Base-by-base conservation (phyloP, 2,329 filamentous ascomycete genomes). In the Meredithiella fracta region DNA sequence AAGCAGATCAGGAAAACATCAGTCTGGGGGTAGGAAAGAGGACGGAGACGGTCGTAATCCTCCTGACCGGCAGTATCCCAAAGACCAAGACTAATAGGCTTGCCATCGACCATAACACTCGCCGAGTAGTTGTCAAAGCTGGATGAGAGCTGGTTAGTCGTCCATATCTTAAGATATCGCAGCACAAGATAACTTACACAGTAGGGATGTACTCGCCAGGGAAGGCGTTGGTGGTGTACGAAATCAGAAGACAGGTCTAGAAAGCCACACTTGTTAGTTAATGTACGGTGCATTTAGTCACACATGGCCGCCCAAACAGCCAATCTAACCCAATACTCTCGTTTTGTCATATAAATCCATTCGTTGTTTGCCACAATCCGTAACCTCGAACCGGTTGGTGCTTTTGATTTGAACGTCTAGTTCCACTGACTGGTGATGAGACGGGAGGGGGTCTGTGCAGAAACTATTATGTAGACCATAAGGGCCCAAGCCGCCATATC, bases 171-270 rank as follows among this genome's bases (percentile, higher is more conserved):
- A 5, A 26, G 34, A 50, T 31, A 17, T 31, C 47, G 44, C 17
- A 31, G 5, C 8, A 22, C 1, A 23, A n/a, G 8, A 42, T 5
- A 55, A 76, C 84, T 70, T 73, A 92, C 86, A 98, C 92, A 65
- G 92, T 98, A 63, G 92, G 92, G 64, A 98, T 97, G 72, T 98
- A 98, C 77, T 98, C 92, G 70, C 92, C 92, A n/a, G 92, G 92
- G 70, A 98, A 98, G 62, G 92, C 92, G 75, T 97, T 98, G 61
- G 92, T 98, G 61, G 92, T 97, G 75, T 98, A 98, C 54, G 91
- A 97, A 69, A 98, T 98, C 65, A 98, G 83, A 59, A 98, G 83
- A 76, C 92, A 98, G 77, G 92, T 98, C 91, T 96, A 54, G 17
- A 42, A 53, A 63, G 25, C 8, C 55, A 23, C 50, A 25, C 47